phyloP scores from a whole-genome alignment of 306 rosid species.

The Vigna unguiculata region DNA sequence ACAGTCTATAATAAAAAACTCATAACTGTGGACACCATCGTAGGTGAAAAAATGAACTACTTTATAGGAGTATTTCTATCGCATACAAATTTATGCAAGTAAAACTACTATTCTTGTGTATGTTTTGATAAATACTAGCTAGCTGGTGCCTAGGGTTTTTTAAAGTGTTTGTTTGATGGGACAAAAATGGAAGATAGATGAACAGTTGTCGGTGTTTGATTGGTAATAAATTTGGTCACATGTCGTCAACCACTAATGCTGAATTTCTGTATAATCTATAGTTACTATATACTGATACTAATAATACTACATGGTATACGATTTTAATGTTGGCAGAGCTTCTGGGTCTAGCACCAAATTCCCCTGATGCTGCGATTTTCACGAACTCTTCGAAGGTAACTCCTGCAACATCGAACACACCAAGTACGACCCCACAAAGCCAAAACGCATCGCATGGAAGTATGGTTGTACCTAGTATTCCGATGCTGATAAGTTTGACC shows the following conservation, averaged over 20 bases:
- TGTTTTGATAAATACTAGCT: neutral
- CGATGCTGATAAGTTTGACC: constrained; percentile 46
- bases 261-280: too few species aligned
- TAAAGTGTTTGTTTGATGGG: neutral
- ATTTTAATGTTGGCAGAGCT: constrained; percentile 58
- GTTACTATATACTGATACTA: too few species aligned
- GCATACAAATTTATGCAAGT: neutral
- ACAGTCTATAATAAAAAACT: neutral
- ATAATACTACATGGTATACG: neutral
- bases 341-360: constrained; percentile 67
- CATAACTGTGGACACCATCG: too few species aligned
- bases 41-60: neutral
- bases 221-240: constrained; percentile 5
- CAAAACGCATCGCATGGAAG: constrained; percentile 29
- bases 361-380: constrained; percentile 86
- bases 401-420: neutral
- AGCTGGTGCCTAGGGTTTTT: neutral
- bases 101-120: neutral
- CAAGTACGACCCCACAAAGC: neutral
- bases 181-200: neutral
- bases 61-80: neutral
- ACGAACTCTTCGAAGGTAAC: constrained; percentile 47
- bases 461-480: constrained; percentile 36
- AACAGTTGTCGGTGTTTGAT: neutral
- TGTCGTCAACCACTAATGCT: neutral